These are phyloP conservation scores for Globisporangium nunn DNA, from an alignment of 352 stramenopile genomes.

Conservation along the genomic window DNA sequence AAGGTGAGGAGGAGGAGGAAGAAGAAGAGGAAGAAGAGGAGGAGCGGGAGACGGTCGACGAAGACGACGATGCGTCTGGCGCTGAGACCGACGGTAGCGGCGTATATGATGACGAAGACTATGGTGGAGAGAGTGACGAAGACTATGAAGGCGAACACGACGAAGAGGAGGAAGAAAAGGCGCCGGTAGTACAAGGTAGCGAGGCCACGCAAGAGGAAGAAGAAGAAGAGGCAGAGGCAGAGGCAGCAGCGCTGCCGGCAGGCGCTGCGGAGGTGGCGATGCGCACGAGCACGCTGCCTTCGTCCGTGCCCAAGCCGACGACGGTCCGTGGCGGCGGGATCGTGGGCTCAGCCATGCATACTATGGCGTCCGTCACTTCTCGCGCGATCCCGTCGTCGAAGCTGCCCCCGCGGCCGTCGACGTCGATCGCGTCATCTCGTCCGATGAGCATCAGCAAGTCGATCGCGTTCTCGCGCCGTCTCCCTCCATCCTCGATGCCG, in stretches of 20 bases:
- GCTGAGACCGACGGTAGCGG: constrained; percentile 15
- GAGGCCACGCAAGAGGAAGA: too few species aligned
- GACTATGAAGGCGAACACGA: constrained; percentile 22
- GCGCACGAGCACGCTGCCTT: constrained; percentile 9
- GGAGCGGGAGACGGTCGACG: constrained; percentile 8
- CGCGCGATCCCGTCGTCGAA: constrained; percentile 13
- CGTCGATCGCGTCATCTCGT: constrained; percentile 31
- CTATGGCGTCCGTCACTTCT: neutral
- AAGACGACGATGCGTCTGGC: constrained; percentile 5
- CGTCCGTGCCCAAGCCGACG: constrained; percentile 4
- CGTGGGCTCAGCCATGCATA: neutral
- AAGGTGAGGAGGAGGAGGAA: constrained; percentile 3
- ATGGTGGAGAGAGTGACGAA: constrained; percentile 24
- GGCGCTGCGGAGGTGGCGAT: constrained; percentile 11
- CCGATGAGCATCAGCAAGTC: constrained; percentile 81
- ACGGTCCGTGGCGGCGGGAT: constrained; percentile 2
- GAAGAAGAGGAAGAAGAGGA: constrained; percentile 8
- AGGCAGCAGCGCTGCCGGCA: constrained; percentile 2
- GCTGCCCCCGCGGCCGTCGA: constrained; percentile 48
- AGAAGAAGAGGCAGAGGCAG: constrained; percentile 3
- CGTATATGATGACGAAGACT: constrained; percentile 8
- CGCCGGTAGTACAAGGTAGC: too few species aligned
- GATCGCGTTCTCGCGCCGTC: constrained; percentile 51
- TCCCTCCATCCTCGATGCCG: constrained; percentile 14
- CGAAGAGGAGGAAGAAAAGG: constrained; percentile 6